Evolutionary conservation across 2,329 filamentous ascomycete species (phyloP).

Genomic region (Cryphonectria parasitica): DNA sequence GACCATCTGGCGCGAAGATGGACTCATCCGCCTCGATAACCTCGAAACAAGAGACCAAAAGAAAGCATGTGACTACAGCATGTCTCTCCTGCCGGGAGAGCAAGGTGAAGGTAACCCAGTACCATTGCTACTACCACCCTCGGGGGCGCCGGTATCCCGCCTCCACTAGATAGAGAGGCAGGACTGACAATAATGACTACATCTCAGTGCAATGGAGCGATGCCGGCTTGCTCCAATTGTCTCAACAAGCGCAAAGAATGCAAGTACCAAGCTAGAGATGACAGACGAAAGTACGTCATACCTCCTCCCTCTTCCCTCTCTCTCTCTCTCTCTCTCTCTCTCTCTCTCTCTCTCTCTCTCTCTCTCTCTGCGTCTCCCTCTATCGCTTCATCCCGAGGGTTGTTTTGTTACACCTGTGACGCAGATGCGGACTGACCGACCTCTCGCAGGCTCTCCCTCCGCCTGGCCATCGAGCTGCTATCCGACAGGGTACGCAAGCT

Average conservation of each 20-base stretch:
- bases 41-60: background rate
- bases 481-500: conserved; percentile 27
- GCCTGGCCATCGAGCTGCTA: conserved; percentile 35
- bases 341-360: conserved; percentile 8
- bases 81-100: background rate
- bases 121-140: too few species aligned
- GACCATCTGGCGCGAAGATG: background rate
- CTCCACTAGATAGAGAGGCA: background rate
- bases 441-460: conserved; percentile 33
- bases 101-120: background rate
- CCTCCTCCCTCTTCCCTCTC: conserved; percentile 31
- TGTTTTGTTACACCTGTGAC: too few species aligned
- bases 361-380: too few species aligned
- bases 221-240: conserved; percentile 33
- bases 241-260: conserved; percentile 33
- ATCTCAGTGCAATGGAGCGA: conserved; percentile 29
- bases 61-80: background rate
- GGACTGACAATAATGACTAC: background rate
- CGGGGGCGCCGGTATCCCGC: too few species aligned
- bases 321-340: too few species aligned
- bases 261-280: conserved; percentile 35
- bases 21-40: background rate
- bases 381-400: too few species aligned
- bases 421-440: background rate
- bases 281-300: conserved; percentile 37